phyloP scores from a whole-genome alignment of 1,284 basidiomycete genomes.

The Apiotrichum veenhuisii region DNA sequence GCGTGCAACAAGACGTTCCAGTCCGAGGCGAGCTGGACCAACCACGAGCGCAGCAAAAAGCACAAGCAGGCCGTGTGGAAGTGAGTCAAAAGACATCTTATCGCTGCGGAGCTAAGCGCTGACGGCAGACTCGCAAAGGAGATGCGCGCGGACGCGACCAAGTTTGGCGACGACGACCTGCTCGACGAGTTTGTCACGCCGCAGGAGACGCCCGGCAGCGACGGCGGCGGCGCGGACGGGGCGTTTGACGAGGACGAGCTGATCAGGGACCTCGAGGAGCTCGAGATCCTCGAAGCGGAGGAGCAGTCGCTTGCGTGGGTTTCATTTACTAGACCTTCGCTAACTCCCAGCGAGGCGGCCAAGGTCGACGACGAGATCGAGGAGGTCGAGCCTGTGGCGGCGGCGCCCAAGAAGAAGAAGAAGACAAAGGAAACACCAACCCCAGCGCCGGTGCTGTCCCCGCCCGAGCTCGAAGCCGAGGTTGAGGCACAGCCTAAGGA shows the following conservation, averaged over 20 bases:
- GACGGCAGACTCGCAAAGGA: constrained; percentile 67
- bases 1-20: constrained; percentile 87
- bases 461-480: not conserved
- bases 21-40: constrained; percentile 90
- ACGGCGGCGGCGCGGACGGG: constrained; percentile 10
- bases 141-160: constrained; percentile 44
- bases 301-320: constrained; percentile 18
- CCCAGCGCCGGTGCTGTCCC: not conserved
- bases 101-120: constrained; percentile 55
- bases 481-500: not conserved
- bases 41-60: constrained; percentile 94
- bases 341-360: constrained; percentile 9
- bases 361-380: constrained; percentile 13
- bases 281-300: constrained; percentile 12
- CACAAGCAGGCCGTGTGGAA: constrained; percentile 82
- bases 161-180: constrained; percentile 17
- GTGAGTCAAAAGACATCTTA: constrained; percentile 32
- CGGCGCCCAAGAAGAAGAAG: constrained; percentile 4
- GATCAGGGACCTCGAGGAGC: constrained; percentile 18
- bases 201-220: constrained; percentile 19
- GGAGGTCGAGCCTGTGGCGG: constrained; percentile 13
- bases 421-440: constrained; percentile 1
- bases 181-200: constrained; percentile 21
- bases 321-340: not conserved
- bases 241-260: constrained; percentile 22